Conservation (phyloP, 179 eudicot species). For the Beta corolliflora region DNA sequence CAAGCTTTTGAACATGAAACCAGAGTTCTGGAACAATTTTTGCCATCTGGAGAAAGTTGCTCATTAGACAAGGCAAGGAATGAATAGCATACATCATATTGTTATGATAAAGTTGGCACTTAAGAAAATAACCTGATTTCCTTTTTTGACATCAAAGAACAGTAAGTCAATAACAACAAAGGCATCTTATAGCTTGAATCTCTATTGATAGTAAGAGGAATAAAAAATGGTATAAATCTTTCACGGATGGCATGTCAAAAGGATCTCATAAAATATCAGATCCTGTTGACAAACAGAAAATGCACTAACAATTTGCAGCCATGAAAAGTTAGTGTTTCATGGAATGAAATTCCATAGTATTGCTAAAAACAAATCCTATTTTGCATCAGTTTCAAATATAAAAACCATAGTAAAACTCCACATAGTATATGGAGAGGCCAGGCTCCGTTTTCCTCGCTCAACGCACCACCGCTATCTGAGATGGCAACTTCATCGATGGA, state of each 20-base stretch:
- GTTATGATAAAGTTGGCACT: neutral
- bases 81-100: conserved; percentile 7
- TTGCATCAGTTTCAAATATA: no score
- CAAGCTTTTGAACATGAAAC: conserved; percentile 91
- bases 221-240: neutral
- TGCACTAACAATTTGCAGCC: neutral
- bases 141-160: neutral
- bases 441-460: no score
- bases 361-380: no score
- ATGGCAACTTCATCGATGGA: no score
- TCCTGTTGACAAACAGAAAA: neutral
- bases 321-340: neutral
- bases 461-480: no score
- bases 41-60: conserved; percentile 50
- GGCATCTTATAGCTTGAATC: neutral
- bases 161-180: neutral
- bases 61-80: conserved; percentile 5
- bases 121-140: neutral
- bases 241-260: neutral
- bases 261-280: neutral
- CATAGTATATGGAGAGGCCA: no score
- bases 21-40: conserved; percentile 79
- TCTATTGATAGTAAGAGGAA: neutral
- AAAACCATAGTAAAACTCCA: no score
- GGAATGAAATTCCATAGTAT: no score